Evolutionary conservation across 2,329 filamentous ascomycete genomes (phyloP).

Genomic region (Aureobasidium subglaciale): DNA sequence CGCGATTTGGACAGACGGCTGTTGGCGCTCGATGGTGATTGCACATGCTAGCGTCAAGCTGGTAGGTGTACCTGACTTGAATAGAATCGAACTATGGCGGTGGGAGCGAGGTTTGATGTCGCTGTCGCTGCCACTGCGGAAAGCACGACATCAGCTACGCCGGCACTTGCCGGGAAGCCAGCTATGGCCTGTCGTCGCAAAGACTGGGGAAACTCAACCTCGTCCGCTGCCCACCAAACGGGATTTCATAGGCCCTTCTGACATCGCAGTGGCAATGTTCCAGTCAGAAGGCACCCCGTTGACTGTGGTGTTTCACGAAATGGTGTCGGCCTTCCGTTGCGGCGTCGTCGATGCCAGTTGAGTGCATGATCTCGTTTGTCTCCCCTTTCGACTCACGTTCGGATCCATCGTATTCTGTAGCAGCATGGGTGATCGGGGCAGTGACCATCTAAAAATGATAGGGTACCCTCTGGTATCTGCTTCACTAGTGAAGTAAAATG

Average conservation of each 20-base stretch:
- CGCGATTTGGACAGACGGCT: too few relatives aligned
- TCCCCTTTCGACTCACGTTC: neutral
- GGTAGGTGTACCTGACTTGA: too few relatives aligned
- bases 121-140: too few relatives aligned
- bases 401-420: neutral
- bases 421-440: too few relatives aligned
- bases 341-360: too few relatives aligned
- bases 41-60: too few relatives aligned
- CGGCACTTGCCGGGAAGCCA: neutral
- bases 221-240: neutral
- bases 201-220: neutral
- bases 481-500: neutral
- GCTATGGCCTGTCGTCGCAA: neutral
- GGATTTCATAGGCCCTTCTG: neutral
- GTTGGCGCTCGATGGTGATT: neutral
- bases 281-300: too few relatives aligned
- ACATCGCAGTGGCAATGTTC: too few relatives aligned
- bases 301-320: too few relatives aligned
- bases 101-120: neutral
- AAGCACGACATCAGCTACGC: neutral
- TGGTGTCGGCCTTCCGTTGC: too few relatives aligned
- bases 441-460: too few relatives aligned
- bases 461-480: too few relatives aligned
- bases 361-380: neutral
- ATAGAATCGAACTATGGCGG: neutral